Base-by-base conservation (phyloP, 2,329 filamentous ascomycete genomes). In the Colletotrichum plurivorum region DNA sequence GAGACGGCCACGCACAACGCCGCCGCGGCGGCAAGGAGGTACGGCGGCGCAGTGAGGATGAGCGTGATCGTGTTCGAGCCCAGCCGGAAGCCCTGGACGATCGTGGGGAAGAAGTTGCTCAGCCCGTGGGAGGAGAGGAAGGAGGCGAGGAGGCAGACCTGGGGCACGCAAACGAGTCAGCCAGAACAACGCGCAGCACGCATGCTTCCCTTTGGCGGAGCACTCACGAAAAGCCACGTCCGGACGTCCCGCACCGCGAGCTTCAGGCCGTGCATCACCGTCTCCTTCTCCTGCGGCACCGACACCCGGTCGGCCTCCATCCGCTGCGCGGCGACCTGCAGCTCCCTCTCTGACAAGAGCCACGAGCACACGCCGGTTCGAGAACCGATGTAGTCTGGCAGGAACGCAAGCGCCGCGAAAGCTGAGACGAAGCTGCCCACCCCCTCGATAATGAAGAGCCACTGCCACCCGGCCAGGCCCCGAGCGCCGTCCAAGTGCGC, bases 381-480 rank as follows among this genome's bases (percentile, higher is more conserved):
- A n/a, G 62, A 66, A 10, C 67, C 67, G 10, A 69, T 22, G 56
- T 73, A 75, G 46, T 76, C 72, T 20, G 75, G 74, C 16, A 76
- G 70, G 15, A 76, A 64, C 18, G 73, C 72, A 10, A 68, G 54
- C 45, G 73, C 73, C 13, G 69, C n/a, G 20, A 73, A 61, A 1
- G 73, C 73, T 16, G 74, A 63, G 36, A 67, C 65, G 18, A 75
- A 69, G 22, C 75, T 77, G 4, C 72, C 80, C 4, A 83, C 81
- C 9, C 91, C 91, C 73, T 93, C 89, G 13, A 91, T 86, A 54
- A 93, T 88, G 77, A 93, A 93, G 25, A 93, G 84, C 87, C 87
- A 91, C 10, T 89, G 83, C 90, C 91, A 93, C 3, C 90, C 90
- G 2, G 83, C 78, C 2, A 91, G 79, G 1, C 88, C 89, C 3